phyloP scores from a whole-genome alignment of 192 early-diverging fungal species.

The Jimgerdemannia flammicorona region DNA sequence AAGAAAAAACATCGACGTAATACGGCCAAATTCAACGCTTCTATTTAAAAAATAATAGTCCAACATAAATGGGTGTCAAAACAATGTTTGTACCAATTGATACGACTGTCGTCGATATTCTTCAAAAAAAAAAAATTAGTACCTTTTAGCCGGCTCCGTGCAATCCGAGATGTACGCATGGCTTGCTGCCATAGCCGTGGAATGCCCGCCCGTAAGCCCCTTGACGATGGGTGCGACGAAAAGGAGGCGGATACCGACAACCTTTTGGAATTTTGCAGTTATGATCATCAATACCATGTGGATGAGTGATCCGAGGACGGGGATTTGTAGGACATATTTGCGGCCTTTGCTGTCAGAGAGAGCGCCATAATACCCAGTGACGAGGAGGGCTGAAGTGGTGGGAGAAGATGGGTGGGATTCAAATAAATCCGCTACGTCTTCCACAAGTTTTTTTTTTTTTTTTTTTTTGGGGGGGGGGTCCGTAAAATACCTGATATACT shows the following conservation, averaged over 20 bases:
- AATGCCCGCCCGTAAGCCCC: conserved; percentile 24
- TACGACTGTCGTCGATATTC: no score
- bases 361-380: conserved; percentile 23
- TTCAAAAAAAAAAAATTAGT: neutral
- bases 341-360: conserved; percentile 30
- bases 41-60: neutral
- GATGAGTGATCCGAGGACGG: conserved; percentile 16
- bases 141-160: conserved; percentile 10
- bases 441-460: neutral
- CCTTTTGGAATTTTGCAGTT: conserved; percentile 7
- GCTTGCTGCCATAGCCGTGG: conserved; percentile 13
- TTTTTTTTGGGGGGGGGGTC: neutral
- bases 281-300: conserved; percentile 11
- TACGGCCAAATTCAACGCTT: neutral
- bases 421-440: no score
- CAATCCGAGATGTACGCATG: conserved; percentile 33
- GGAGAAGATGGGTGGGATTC: no score
- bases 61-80: no score
- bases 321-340: conserved; percentile 15
- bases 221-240: conserved; percentile 23
- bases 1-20: neutral
- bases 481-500: conserved; percentile 8
- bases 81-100: no score
- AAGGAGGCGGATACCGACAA: conserved; percentile 21
- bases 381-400: conserved; percentile 5